Evolutionary conservation across 345 rosid species (phyloP).

Genomic region (Excoecaria agallocha): DNA sequence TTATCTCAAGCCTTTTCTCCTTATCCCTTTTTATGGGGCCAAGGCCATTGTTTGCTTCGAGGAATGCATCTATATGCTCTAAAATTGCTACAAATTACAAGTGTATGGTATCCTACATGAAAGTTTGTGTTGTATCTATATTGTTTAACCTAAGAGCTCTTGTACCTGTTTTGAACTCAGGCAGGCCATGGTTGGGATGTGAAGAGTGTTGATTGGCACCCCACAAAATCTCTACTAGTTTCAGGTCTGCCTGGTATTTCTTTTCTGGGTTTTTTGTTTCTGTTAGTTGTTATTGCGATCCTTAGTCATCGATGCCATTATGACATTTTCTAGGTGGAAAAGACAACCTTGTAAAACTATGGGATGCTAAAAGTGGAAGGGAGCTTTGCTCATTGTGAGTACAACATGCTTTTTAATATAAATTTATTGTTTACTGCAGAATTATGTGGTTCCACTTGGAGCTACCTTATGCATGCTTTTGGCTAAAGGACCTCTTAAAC

Average conservation of each 20-base stretch:
- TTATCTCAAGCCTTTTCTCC: not conserved
- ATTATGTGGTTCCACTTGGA: slow-evolving; percentile 9
- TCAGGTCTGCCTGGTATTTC: slow-evolving; percentile 56
- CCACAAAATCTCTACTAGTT: slow-evolving; percentile 85
- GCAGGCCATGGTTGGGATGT: slow-evolving; percentile 99
- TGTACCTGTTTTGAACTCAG: slow-evolving; percentile 66
- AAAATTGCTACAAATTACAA: not conserved
- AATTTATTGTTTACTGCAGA: not conserved
- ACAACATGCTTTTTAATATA: not conserved
- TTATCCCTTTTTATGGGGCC: not conserved
- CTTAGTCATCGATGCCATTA: not conserved
- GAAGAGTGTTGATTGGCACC: slow-evolving; percentile 99
- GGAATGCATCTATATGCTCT: not conserved
- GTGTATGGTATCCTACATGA: not conserved
- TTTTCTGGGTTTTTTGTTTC: slow-evolving; percentile 3
- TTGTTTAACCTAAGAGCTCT: slow-evolving; percentile 45
- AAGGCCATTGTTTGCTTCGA: not conserved
- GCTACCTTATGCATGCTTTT: not conserved
- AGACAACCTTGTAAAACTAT: slow-evolving; percentile 96
- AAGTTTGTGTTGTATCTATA: slow-evolving; percentile 2
- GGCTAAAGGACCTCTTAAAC: not conserved
- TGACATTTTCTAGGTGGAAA: slow-evolving; percentile 67
- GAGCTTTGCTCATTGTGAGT: slow-evolving; percentile 96
- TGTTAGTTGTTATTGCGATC: slow-evolving; percentile 1
- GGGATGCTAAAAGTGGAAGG: slow-evolving; percentile 91